Evolutionary conservation across 768 basidiomycete genomes (phyloP).

Genomic region (Pulveroboletus sp.): DNA sequence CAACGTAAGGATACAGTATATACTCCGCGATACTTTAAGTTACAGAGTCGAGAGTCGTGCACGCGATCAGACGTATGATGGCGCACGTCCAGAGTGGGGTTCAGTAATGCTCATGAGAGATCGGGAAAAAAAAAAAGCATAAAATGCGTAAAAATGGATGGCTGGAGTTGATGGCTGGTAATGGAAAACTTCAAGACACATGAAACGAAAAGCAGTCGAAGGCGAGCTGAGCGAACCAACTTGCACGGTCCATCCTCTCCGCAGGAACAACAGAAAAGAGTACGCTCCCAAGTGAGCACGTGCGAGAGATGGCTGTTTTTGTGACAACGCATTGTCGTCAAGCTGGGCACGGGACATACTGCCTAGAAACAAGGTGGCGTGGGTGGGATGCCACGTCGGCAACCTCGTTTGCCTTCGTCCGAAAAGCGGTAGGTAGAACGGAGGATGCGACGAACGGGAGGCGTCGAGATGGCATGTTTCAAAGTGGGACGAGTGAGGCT

Average conservation of each 20-base stretch:
- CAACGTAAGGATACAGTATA: constrained; percentile 7
- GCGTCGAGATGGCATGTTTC: constrained; percentile 2
- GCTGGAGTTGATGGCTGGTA: background rate
- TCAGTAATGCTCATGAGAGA: background rate
- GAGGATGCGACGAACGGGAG: too few relatives aligned
- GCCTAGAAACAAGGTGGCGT: background rate
- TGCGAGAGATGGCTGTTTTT: background rate
- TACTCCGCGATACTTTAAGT: constrained; percentile 10
- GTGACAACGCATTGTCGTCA: background rate
- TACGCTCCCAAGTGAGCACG: background rate
- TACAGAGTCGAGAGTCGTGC: constrained; percentile 1
- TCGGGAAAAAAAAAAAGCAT: background rate
- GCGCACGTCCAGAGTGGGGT: background rate
- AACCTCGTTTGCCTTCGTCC: background rate
- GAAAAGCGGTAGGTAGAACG: too few relatives aligned
- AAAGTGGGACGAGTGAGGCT: constrained; percentile 9
- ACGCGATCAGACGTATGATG: background rate
- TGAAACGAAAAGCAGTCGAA: constrained; percentile 2
- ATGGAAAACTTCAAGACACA: constrained; percentile 1
- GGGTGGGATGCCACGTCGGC: background rate
- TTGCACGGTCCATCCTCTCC: background rate
- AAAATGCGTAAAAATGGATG: background rate
- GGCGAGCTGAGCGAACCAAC: background rate
- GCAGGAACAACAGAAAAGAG: too few relatives aligned
- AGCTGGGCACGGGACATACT: background rate